A percentile compares a stretch with the other conserved stretches of the same genome.
Conservation (phyloP, 352 stramenopile species). For the Pythium aquatile region DNA sequence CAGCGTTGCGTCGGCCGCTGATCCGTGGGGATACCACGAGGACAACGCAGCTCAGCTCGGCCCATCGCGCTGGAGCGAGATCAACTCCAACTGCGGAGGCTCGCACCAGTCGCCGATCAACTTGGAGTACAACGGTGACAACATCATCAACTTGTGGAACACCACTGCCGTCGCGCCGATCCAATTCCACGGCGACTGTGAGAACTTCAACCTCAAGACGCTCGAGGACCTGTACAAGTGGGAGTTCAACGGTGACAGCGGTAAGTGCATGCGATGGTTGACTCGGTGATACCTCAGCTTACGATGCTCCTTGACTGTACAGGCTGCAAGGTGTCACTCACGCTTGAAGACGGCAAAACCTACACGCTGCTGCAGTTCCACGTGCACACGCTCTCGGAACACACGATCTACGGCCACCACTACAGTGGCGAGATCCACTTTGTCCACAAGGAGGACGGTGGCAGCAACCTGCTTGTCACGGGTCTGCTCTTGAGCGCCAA, state of each 20-base stretch:
- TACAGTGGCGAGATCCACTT: constrained; percentile 61
- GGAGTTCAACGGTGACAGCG: constrained; percentile 39
- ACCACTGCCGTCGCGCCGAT: constrained; percentile 39
- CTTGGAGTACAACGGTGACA: constrained; percentile 37
- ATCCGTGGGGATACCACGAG: constrained; percentile 54
- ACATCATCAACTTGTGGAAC: constrained; percentile 44
- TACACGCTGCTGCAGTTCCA: constrained; percentile 68
- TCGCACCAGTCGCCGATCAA: constrained; percentile 60
- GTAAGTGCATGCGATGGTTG: constrained; percentile 23
- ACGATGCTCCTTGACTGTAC: background rate
- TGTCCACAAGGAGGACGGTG: constrained; percentile 43
- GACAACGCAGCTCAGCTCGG: constrained; percentile 32
- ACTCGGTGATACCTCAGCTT: background rate
- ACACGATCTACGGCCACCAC: constrained; percentile 50
- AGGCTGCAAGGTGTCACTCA: constrained; percentile 56
- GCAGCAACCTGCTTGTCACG: constrained; percentile 38
- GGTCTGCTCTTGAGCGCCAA: constrained; percentile 50
- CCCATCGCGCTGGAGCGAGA: constrained; percentile 43
- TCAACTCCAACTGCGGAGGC: constrained; percentile 36
- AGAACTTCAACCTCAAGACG: constrained; percentile 54
- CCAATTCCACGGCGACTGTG: constrained; percentile 48
- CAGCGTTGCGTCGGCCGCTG: constrained; percentile 18
- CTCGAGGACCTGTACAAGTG: constrained; percentile 68
- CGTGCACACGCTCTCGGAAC: constrained; percentile 54
- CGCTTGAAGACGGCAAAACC: constrained; percentile 38